These are phyloP conservation scores for Mortierella sp. DNA, from an alignment of 371 early-diverging fungal genomes.

Conservation along the genomic window DNA sequence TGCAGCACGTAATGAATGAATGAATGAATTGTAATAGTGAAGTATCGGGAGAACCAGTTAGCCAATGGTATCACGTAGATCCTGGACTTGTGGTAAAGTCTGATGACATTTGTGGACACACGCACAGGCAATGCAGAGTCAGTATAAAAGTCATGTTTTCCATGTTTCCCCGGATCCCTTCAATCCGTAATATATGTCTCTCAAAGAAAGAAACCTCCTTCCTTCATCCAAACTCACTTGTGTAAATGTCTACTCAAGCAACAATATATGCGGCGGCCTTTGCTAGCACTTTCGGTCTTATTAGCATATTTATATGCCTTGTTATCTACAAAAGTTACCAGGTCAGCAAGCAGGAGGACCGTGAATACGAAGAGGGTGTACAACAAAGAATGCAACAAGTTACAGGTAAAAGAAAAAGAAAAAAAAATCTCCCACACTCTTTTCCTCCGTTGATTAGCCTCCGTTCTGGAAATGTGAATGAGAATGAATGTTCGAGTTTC, in stretches of 20 bases:
- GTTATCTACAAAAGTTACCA: background rate
- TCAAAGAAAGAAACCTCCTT: background rate
- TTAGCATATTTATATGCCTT: constrained; percentile 15
- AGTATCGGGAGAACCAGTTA: background rate
- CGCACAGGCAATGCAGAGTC: background rate
- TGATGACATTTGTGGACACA: background rate
- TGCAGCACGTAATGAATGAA: no score
- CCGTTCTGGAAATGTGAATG: no score
- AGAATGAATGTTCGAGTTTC: background rate
- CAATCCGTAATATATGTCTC: no score
- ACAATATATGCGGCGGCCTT: constrained; percentile 24
- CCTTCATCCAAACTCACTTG: background rate
- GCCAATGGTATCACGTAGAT: no score
- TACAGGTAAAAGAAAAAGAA: background rate
- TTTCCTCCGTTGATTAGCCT: background rate
- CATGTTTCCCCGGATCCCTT: background rate
- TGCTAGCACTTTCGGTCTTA: constrained; percentile 4
- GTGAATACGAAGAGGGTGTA: background rate
- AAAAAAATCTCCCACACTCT: background rate
- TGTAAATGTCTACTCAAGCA: constrained; percentile 4
- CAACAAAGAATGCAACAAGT: constrained; percentile 5
- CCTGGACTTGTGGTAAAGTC: background rate
- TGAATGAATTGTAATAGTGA: no score
- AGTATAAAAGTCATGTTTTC: background rate
- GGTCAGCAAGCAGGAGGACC: background rate